These are phyloP conservation scores for Closterium sp. DNA, from an alignment of 139 green algal species.

Conservation along the genomic window DNA sequence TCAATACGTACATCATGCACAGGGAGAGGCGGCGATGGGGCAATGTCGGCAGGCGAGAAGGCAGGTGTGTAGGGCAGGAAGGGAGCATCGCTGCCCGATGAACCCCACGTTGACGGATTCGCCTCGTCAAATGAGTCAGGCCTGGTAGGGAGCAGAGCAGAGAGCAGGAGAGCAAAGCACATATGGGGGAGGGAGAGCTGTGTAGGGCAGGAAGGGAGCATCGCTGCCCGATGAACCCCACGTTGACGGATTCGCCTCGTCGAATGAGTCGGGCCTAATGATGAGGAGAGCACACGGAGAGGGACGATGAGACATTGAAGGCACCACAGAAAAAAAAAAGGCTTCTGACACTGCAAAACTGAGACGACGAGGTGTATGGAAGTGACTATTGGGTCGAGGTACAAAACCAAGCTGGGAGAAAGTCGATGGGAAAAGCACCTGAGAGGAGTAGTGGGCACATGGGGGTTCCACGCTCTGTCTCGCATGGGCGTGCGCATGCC, in stretches of 20 bases:
- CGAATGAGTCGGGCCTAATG: constrained; percentile 17
- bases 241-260: constrained; percentile 26
- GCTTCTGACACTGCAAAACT: no score
- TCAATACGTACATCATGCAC: constrained; percentile 9
- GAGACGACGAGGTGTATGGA: no score
- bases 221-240: constrained; percentile 1
- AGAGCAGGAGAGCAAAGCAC: neutral
- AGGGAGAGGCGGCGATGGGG: constrained; percentile 2
- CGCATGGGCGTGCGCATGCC: constrained; percentile 46
- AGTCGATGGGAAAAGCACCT: neutral
- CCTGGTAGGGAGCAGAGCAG: neutral
- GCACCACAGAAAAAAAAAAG: no score
- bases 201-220: constrained; percentile 10
- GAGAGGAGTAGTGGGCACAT: constrained; percentile 27
- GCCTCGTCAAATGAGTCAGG: constrained; percentile 22
- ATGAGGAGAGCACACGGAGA: neutral
- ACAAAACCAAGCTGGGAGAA: no score
- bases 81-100: neutral
- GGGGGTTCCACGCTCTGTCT: constrained; percentile 43
- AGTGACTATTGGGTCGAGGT: no score
- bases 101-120: constrained; percentile 19
- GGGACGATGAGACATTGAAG: no score
- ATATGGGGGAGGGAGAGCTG: no score
- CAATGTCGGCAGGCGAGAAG: constrained; percentile 31
- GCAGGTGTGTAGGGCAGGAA: constrained; percentile 25